Conservation (phyloP, 495 filamentous ascomycete genomes). For the Penicillium waksmanii region DNA sequence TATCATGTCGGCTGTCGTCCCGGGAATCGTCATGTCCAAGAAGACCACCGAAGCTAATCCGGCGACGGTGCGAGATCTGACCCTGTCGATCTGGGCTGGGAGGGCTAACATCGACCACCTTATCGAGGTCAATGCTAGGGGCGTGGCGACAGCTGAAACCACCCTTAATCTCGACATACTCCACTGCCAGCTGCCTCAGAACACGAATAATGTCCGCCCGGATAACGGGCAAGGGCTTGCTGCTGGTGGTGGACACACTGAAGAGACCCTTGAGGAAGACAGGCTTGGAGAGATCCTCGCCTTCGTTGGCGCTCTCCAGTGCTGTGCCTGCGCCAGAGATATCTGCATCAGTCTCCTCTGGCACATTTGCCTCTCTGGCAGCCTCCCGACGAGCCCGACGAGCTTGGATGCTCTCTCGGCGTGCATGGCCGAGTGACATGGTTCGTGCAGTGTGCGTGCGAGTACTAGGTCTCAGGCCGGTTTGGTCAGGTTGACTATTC, state of each 20-base stretch:
- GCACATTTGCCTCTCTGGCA: conserved; percentile 69
- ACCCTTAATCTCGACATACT: conserved; percentile 88
- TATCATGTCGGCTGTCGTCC: conserved; percentile 42
- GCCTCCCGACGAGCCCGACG: conserved; percentile 70
- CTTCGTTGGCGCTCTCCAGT: conserved; percentile 56
- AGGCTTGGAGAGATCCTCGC: conserved; percentile 72
- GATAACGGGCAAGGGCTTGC: conserved; percentile 82
- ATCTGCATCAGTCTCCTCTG: conserved; percentile 75
- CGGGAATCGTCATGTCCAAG: conserved; percentile 62
- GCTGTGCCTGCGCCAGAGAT: conserved; percentile 52
- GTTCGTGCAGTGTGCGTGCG: conserved; percentile 66
- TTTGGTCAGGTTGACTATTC: conserved; percentile 46
- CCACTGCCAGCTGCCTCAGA: conserved; percentile 82
- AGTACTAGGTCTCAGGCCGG: conserved; percentile 28
- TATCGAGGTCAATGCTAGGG: conserved; percentile 87
- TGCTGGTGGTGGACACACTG: conserved; percentile 95
- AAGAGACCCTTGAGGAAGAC: conserved; percentile 98
- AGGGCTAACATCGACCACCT: conserved; percentile 60
- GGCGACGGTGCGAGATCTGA: conserved; percentile 66
- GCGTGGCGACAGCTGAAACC: conserved; percentile 88
- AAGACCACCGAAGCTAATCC: conserved; percentile 81
- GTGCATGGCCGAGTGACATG: conserved; percentile 87
- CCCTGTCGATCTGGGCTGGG: conserved; percentile 58
- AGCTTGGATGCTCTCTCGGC: conserved; percentile 88
- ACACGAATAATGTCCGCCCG: conserved; percentile 91